Base-by-base conservation (phyloP, 148 eudicot species). In the Spergularia bocconei region DNA sequence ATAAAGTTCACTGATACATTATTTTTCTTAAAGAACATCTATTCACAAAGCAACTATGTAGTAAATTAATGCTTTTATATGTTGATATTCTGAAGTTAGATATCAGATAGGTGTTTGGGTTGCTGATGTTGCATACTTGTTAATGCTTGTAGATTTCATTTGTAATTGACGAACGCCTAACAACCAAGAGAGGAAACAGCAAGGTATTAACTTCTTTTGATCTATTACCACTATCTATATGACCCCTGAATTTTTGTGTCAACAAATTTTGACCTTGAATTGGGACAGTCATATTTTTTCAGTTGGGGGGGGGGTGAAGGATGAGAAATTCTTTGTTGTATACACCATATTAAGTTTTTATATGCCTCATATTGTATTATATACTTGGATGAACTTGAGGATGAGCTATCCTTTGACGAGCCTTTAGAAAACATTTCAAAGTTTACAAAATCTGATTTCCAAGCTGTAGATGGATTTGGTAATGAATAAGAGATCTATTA, bases 131-230 rank as follows among this genome's bases (percentile, higher is more conserved):
- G 4, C 13, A 33, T 57, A 3, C 29, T 64, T 64, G 4, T 52
- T 16, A 19, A 64, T 65, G 69, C 63, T 77, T 81, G 81, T 80
- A 94, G 98, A 91, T 94, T 66, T 76, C 77, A 72, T 94, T 90
- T 86, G 93, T 88, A 14, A 87, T 90, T 80, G 97, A 94, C 79
- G 98, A 94, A 71, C 92, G 98, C 63, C 59, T 91, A 67, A 84
- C 90, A 66, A 76, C 77, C 78, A 90, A 88, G 87, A 91, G 88
- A 80, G 82, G 80, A 70, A 89, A 84, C 50, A 87, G 81, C 80
- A 92, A 94, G 98, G 98, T 94, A 65, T 63, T 38, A 29, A 44
- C 17, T 63, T 55, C 69, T 16, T 50, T 7, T 38, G 13, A 77
- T 57, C 13, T n/a, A 19, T 72, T 9, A 51, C 20, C 25, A 0